A percentile compares a stretch with the other conserved stretches of the same genome.
Conservation (phyloP, 768 basidiomycete genomes). For the Leccinellum albellum region DNA sequence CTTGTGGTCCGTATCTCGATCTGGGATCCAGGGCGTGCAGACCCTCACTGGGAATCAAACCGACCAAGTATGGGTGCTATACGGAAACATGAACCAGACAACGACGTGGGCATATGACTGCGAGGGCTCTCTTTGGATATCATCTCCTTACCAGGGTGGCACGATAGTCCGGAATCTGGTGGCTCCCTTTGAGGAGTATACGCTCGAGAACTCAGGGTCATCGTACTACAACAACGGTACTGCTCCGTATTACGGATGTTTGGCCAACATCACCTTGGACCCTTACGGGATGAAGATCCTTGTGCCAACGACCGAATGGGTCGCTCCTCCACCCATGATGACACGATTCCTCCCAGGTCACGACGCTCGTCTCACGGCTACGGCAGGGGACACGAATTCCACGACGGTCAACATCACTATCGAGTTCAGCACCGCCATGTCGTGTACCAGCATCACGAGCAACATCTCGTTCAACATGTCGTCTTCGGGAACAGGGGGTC, state of each 20-base stretch:
- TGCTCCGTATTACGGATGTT: slow-evolving; percentile 73
- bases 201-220: slow-evolving; percentile 59
- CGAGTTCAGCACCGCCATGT: slow-evolving; percentile 79
- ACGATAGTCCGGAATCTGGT: slow-evolving; percentile 69
- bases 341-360: slow-evolving; percentile 85
- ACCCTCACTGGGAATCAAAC: slow-evolving; percentile 54
- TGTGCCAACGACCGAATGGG: slow-evolving; percentile 68
- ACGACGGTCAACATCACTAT: slow-evolving; percentile 61
- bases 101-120: slow-evolving; percentile 64
- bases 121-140: slow-evolving; percentile 60
- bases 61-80: slow-evolving; percentile 80
- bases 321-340: slow-evolving; percentile 63
- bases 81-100: slow-evolving; percentile 80
- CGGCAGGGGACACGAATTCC: slow-evolving; percentile 41
- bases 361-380: slow-evolving; percentile 63
- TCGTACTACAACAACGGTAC: slow-evolving; percentile 56
- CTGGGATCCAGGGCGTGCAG: slow-evolving; percentile 58
- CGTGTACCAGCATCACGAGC: slow-evolving; percentile 61
- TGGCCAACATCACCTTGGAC: slow-evolving; percentile 60
- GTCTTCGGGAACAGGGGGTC: slow-evolving; percentile 57
- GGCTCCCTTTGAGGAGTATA: slow-evolving; percentile 78
- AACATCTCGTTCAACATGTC: slow-evolving; percentile 67
- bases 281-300: slow-evolving; percentile 80
- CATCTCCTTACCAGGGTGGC: slow-evolving; percentile 68
- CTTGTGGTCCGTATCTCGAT: slow-evolving; percentile 76